A percentile compares a stretch with the other conserved stretches of the same genome.
Evolutionary conservation across 495 filamentous ascomycete species (phyloP).

Genomic region (Achaetomiella virescens): DNA sequence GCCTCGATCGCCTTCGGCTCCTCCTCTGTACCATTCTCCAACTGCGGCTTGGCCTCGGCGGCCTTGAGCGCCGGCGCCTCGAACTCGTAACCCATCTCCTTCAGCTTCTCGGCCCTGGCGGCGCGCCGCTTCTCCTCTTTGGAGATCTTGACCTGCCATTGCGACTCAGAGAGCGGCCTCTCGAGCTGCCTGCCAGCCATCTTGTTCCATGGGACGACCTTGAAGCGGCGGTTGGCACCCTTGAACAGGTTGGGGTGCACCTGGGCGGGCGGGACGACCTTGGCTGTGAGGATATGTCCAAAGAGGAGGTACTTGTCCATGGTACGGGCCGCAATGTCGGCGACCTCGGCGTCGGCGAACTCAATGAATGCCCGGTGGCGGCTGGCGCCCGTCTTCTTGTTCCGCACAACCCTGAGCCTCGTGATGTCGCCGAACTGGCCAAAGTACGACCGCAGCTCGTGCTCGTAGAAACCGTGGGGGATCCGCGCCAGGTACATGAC

Average conservation of each 20-base stretch:
- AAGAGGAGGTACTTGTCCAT: constrained; percentile 99
- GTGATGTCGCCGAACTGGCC: constrained; percentile 86
- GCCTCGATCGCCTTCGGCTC: constrained; percentile 27
- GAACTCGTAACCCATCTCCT: constrained; percentile 79
- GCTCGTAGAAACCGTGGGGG: constrained; percentile 93
- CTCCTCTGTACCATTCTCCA: constrained; percentile 33
- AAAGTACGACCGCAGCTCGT: constrained; percentile 91
- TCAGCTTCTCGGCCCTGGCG: constrained; percentile 64
- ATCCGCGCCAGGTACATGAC: constrained; percentile 86
- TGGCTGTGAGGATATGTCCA: constrained; percentile 83
- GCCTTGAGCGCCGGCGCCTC: constrained; percentile 66
- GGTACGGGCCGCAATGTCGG: constrained; percentile 81
- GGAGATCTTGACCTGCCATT: constrained; percentile 67
- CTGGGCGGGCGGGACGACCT: constrained; percentile 65
- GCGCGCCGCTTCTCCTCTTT: constrained; percentile 63
- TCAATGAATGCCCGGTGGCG: constrained; percentile 94
- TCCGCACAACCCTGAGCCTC: constrained; percentile 79
- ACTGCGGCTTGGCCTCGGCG: constrained; percentile 38
- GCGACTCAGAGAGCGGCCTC: constrained; percentile 57
- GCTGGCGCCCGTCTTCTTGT: constrained; percentile 76
- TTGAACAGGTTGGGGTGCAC: constrained; percentile 77
- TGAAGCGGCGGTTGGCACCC: constrained; percentile 82
- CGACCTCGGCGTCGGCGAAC: constrained; percentile 70
- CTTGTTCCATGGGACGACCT: constrained; percentile 76
- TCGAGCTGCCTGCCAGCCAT: constrained; percentile 69